Base-by-base conservation (phyloP, 495 filamentous ascomycete species). In the Thermothielavioides terrestris region DNA sequence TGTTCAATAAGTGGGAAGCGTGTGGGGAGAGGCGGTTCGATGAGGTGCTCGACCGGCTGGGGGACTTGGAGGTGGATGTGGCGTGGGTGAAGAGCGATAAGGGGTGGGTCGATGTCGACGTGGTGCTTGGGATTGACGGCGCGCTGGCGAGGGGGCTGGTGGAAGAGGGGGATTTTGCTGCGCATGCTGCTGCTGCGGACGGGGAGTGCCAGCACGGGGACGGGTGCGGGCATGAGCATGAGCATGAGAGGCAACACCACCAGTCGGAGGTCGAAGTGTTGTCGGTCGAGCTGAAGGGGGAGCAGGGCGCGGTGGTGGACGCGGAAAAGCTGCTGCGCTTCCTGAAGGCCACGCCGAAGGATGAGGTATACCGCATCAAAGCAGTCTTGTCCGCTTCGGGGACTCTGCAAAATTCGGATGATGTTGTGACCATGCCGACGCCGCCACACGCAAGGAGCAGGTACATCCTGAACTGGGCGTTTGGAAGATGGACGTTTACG, bases 391-490 rank as follows among this genome's bases (percentile, higher is more conserved):
- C 83, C 15, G 67, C 79, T 0, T 67, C 69, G 6, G 63, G 64
- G 1, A 64, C 75, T 1, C 80, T 89, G 1, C 66, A 63, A 20
- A 79, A 79, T 32, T 86, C 82, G 15, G 77, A 82, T 43, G 78
- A 76, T 35, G 76, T 78, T 8, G 53, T 53, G 2, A 40, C 26
- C 10, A 25, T 50, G 23, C 20, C 35, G 38, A 54, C 34, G 14
- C 57, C 47, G 14, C 28, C 50, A 10, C 32, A 45, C 27, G 42
- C 26, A 20, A 55, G 51, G 18, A 58, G 47, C 3, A 57, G 79
- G 51, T 94, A 89, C 61, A 94, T 96, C 39, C 74, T 98, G 37
- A 98, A 98, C 63, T 97, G 92, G 92, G 94, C 92, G 0, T 98
- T 98, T 68, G 90, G 89, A 6, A 76, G 92, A 15, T 96, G 92